A percentile compares a stretch with the other conserved stretches of the same genome.
Evolutionary conservation across 2,329 filamentous ascomycete species (phyloP).

Genomic region (Geosmithia flava): DNA sequence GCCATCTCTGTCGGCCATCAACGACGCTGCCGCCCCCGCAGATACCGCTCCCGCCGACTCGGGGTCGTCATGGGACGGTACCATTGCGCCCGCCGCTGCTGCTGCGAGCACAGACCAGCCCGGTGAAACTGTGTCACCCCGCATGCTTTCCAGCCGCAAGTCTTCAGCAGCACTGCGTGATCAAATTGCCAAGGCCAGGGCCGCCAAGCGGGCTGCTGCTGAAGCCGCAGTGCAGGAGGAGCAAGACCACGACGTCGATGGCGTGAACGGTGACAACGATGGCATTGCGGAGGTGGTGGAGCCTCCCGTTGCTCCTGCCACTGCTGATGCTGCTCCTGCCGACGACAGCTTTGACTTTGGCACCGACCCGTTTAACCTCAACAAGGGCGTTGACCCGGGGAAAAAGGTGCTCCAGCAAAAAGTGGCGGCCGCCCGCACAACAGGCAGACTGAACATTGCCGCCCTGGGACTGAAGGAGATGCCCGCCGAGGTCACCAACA

Average conservation of each 20-base stretch:
- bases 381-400: slow-evolving; percentile 40
- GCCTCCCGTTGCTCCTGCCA: background rate
- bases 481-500: slow-evolving; percentile 70
- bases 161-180: slow-evolving; percentile 75
- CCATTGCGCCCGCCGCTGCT: slow-evolving; percentile 10
- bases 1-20: slow-evolving; percentile 32
- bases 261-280: background rate
- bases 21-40: slow-evolving; percentile 8
- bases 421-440: slow-evolving; percentile 58
- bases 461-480: slow-evolving; percentile 71
- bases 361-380: slow-evolving; percentile 61
- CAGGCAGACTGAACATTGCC: slow-evolving; percentile 79
- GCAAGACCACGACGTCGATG: slow-evolving; percentile 4
- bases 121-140: slow-evolving; percentile 8
- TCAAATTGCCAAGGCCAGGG: slow-evolving; percentile 87
- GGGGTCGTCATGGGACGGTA: slow-evolving; percentile 15
- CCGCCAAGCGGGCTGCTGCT: slow-evolving; percentile 51
- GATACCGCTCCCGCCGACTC: slow-evolving; percentile 4
- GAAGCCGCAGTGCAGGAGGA: slow-evolving; percentile 13
- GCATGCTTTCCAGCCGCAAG: slow-evolving; percentile 28
- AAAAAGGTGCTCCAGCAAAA: slow-evolving; percentile 62
- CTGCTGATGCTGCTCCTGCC: slow-evolving; percentile 22
- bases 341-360: slow-evolving; percentile 37
- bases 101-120: slow-evolving; percentile 5
- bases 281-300: too few relatives aligned